Evolutionary conservation across 306 rosid genomes (phyloP), one percentile per base, ranked within the genome.

Genomic region (Cucurbita pepo): DNA sequence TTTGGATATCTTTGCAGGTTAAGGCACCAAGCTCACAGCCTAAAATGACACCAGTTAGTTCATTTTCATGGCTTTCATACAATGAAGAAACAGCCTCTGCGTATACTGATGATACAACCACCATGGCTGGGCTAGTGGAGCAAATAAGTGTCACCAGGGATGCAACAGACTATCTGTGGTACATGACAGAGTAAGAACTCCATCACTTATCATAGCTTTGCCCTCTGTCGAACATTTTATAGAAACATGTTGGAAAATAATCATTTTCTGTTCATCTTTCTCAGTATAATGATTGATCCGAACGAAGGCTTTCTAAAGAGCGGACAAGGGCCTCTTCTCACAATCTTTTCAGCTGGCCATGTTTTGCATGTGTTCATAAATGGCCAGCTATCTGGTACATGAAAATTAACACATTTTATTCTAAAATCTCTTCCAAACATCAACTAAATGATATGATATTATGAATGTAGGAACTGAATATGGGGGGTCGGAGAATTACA

Each of bases 81-180:
- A 88, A 76, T 40, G 98, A 93, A 72, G 91, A 87, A 73, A 81
- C 90, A 58, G 88, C 91, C 25, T 73, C 92, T 11, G 81, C 93
- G 64, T 58, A 51, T 41, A 79, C 56, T 5, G 72, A 77, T 30
- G 92, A 77, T 77, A 6, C 89, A 67, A 63, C 82, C 44, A 78
- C 88, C 22, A 77, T 80, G 69, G 55, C 76, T 40, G 90, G 93
- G 51, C 83, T 93, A 56, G 62, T 78, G 85, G 99, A 94, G 76
- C 99, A 94, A 80, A 36, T 87, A 59, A 78, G 78, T 82, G 15
- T 86, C 79, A 91, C 99, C 21, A 50, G 87, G 79, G 99, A 94
- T 81, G 44, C 80, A 7, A 83, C 96, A 6, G 97, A 94, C 81
- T 94, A 94, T 83, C 80, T 94, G 84, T 94, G 99, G 99, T 94